Evolutionary conservation across 2,329 filamentous ascomycete genomes (phyloP).

Genomic region (Parascedosporium putredinis): DNA sequence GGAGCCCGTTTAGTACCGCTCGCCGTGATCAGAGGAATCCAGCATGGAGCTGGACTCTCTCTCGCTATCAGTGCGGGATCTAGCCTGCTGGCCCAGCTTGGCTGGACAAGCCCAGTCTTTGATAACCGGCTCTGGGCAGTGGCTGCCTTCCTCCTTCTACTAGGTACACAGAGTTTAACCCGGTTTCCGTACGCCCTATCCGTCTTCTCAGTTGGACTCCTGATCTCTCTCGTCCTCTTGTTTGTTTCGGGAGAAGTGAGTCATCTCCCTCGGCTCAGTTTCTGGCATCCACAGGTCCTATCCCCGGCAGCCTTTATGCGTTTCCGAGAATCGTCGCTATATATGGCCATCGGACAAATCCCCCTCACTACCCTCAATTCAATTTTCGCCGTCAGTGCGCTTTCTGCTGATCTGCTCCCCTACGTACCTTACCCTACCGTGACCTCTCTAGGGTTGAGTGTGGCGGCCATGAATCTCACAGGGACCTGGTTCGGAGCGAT

Average conservation of each 20-base stretch:
- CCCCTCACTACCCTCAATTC: constrained; percentile 90
- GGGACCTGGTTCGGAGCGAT: constrained; percentile 90
- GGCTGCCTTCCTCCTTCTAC: constrained; percentile 60
- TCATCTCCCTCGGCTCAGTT: constrained; percentile 38
- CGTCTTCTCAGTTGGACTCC: constrained; percentile 58
- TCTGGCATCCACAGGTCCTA: constrained; percentile 49
- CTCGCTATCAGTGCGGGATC: constrained; percentile 69
- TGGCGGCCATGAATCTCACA: constrained; percentile 72
- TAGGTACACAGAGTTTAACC: constrained; percentile 54
- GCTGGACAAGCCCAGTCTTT: constrained; percentile 56
- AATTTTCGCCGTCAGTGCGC: constrained; percentile 73
- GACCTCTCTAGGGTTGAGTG: constrained; percentile 69
- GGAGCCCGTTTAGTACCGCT: constrained; percentile 67
- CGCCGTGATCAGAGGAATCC: constrained; percentile 87
- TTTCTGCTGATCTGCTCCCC: constrained; percentile 69
- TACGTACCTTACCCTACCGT: constrained; percentile 56
- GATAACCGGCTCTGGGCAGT: constrained; percentile 75
- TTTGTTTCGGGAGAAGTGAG: constrained; percentile 16
- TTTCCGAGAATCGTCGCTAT: constrained; percentile 27
- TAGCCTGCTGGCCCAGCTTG: constrained; percentile 54
- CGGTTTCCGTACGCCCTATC: constrained; percentile 69
- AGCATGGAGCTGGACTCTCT: constrained; percentile 81
- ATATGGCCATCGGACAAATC: constrained; percentile 71
- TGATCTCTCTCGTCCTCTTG: constrained; percentile 45
- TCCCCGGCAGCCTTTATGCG: not conserved